Evolutionary conservation across 2,329 filamentous ascomycete genomes (phyloP), one percentile per base, ranked within the genome.

Genomic region (Sporothrix curviconia): DNA sequence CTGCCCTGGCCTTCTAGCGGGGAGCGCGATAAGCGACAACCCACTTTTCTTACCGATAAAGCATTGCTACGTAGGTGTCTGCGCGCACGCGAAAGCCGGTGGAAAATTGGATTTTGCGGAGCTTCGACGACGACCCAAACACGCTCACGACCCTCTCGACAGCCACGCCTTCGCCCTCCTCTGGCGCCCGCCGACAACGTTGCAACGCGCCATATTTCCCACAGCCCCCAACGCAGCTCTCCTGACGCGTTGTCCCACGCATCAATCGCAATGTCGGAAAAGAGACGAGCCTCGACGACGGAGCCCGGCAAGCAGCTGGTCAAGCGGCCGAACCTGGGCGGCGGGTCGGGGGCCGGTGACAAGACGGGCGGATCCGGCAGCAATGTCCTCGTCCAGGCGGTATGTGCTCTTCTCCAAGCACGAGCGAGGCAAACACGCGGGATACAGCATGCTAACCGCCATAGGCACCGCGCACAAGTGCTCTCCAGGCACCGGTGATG

Each of bases 401-500:
- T 82, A 72, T 57, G 78, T 68, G 17, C n/a, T 2, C 7, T 30
- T 5, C n/a, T 8, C 15, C 8, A 1, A 15, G 7, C 11, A 44
- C 52, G 4, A n/a, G 11, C 25, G 30, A 30, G 4, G 49, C 55
- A 56, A 47, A 55, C 55, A 17, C 59, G n/a, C n/a, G n/a, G n/a
- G n/a, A n/a, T n/a, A n/a, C n/a, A n/a, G n/a, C n/a, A n/a, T n/a
- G 12, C 28, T 19, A 9, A 30, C 24, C 22, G 12, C 3, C 39
- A 0, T 28, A 95, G 91, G 81, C 82, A 61, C 82, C 86, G 55
- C 83, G 90, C 65, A 92, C 90, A 47, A 95, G 90, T 70, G 84
- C 82, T 54, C 80, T 99, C 30, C 86, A 95, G 70, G 89, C 92
- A 58, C 91, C 92, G 1, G 87, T 96, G 44, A 96, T 97, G 91